A percentile compares a stretch with the other conserved stretches of the same genome.
Evolutionary conservation across 2,329 filamentous ascomycete species (phyloP).

Genomic region (Nemania sp.): DNA sequence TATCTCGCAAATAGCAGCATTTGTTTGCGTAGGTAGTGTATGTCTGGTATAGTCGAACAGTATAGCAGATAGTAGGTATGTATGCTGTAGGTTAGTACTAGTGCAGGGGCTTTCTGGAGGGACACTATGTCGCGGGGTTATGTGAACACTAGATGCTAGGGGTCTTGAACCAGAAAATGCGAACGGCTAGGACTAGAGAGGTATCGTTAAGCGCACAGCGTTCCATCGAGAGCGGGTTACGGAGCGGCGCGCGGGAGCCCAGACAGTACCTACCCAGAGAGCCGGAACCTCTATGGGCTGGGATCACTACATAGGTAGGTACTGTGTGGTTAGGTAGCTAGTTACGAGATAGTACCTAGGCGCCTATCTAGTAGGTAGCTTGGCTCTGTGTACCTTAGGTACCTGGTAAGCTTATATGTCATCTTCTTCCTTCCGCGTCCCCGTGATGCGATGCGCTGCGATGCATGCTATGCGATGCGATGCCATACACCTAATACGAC

Average conservation of each 20-base stretch:
- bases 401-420: constrained; percentile 8
- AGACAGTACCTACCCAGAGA: too few relatives aligned
- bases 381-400: constrained; percentile 13
- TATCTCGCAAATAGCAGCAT: constrained; percentile 1
- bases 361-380: too few relatives aligned
- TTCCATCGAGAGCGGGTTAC: constrained; percentile 38
- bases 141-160: constrained; percentile 23
- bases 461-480: too few relatives aligned
- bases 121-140: constrained; percentile 32
- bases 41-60: too few relatives aligned
- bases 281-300: constrained; percentile 40
- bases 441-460: constrained; percentile 4
- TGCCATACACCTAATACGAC: constrained; percentile 4
- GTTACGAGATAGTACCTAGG: too few relatives aligned
- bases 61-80: background rate
- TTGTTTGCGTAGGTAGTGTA: background rate
- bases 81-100: background rate
- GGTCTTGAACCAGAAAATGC: constrained; percentile 4
- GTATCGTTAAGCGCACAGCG: constrained; percentile 46
- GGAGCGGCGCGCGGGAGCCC: constrained; percentile 48
- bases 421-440: constrained; percentile 11
- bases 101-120: constrained; percentile 19
- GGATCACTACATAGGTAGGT: constrained; percentile 25
- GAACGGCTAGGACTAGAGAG: constrained; percentile 42
- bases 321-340: constrained; percentile 11